Percentiles rank a stretch among this genome's conserved stretches.
Evolutionary conservation across 306 rosid species (phyloP).

Genomic region (Glycyrrhiza uralensis): DNA sequence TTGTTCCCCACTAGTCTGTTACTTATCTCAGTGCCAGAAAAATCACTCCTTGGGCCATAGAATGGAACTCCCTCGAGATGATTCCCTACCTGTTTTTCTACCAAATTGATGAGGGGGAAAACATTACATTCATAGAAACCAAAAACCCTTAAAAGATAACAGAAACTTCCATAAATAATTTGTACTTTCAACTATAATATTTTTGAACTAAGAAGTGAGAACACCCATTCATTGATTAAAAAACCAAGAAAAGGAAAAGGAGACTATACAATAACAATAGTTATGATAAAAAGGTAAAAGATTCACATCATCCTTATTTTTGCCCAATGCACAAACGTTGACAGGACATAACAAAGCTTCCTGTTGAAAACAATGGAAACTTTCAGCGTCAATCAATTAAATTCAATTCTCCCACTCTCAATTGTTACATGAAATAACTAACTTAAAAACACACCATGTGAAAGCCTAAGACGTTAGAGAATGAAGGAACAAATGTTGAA

Average conservation of each 20-base stretch:
- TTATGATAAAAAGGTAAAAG: constrained; percentile 8
- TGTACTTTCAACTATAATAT: constrained; percentile 6
- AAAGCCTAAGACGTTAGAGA: background rate
- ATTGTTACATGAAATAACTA: background rate
- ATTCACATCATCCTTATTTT: background rate
- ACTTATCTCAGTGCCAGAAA: constrained; percentile 66
- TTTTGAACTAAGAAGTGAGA: background rate
- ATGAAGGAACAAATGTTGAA: background rate
- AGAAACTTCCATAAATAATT: background rate
- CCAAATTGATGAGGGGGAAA: constrained; percentile 28
- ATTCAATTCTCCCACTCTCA: constrained; percentile 16
- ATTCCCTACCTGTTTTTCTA: constrained; percentile 70
- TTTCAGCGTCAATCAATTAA: background rate
- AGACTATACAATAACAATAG: background rate
- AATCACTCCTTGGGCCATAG: constrained; percentile 75
- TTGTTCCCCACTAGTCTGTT: constrained; percentile 70
- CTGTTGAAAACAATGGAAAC: background rate
- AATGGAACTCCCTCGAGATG: constrained; percentile 92
- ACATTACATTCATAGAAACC: constrained; percentile 33
- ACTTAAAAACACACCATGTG: background rate
- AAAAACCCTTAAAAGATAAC: constrained; percentile 9
- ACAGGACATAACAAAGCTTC: constrained; percentile 13
- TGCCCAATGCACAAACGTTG: constrained; percentile 14
- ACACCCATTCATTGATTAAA: constrained; percentile 3
- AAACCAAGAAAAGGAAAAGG: background rate